A percentile compares a stretch with the other conserved stretches of the same genome.
Evolutionary conservation across 2,329 filamentous ascomycete genomes (phyloP).

Genomic region (Aspergillus aculeatus): DNA sequence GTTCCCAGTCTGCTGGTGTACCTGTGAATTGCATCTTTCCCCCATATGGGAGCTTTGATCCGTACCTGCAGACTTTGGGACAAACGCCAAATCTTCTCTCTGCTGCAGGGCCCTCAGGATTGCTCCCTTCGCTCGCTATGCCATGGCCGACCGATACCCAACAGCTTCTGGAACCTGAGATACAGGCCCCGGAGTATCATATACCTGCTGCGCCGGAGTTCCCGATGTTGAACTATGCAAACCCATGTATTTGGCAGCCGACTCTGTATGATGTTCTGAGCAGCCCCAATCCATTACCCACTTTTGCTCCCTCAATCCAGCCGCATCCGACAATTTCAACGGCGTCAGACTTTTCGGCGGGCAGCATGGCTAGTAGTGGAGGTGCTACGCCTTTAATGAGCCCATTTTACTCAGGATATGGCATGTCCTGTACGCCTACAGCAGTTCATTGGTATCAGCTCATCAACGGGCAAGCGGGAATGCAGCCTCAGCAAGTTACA

Average conservation of each 20-base stretch:
- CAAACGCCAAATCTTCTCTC: conserved; percentile 10
- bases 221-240: conserved; percentile 10
- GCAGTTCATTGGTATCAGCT: conserved; percentile 10
- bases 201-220: conserved; percentile 15
- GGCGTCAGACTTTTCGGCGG: conserved; percentile 9
- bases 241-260: conserved; percentile 18
- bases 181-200: conserved; percentile 11
- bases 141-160: conserved; percentile 6
- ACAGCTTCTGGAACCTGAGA: conserved; percentile 12
- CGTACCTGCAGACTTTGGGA: conserved; percentile 5
- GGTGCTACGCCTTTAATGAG: conserved; percentile 8
- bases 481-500: conserved; percentile 12
- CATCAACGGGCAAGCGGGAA: conserved; percentile 5
- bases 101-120: conserved; percentile 10
- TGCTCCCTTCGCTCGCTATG: conserved; percentile 11
- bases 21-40: neutral
- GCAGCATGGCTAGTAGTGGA: conserved; percentile 4
- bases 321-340: conserved; percentile 11
- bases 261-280: conserved; percentile 16
- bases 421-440: conserved; percentile 14
- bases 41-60: conserved; percentile 1
- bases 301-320: conserved; percentile 17
- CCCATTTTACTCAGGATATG: conserved; percentile 8
- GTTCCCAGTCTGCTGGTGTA: conserved; percentile 9
- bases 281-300: conserved; percentile 8